Conservation (phyloP, 2,329 filamentous ascomycete genomes). For the Emmonsia crescens region DNA sequence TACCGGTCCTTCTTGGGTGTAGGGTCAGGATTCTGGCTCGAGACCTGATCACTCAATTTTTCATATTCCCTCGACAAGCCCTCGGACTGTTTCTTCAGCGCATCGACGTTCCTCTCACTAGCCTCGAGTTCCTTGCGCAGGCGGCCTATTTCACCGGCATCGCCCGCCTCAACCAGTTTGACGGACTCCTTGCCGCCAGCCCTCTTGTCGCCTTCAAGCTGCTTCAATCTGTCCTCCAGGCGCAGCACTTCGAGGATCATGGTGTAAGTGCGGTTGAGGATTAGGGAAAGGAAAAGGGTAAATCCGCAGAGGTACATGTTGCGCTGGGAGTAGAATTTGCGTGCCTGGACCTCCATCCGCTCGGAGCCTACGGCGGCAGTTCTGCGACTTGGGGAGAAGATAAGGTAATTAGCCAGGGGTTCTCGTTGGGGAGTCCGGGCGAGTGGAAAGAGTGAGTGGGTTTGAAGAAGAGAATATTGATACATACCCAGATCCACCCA, state of each 20-base stretch:
- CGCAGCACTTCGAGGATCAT: slow-evolving; percentile 90
- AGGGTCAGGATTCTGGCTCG: slow-evolving; percentile 25
- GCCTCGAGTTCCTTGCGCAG: slow-evolving; percentile 57
- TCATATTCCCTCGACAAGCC: slow-evolving; percentile 78
- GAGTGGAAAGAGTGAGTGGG: slow-evolving; percentile 9
- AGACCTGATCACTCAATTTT: slow-evolving; percentile 68
- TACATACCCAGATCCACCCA: slow-evolving; percentile 41
- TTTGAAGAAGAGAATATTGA: not conserved
- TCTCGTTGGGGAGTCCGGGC: not conserved
- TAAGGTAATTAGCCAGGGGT: slow-evolving; percentile 7
- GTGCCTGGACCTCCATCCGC: slow-evolving; percentile 94
- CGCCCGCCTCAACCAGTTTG: slow-evolving; percentile 61
- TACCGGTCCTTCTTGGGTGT: slow-evolving; percentile 47
- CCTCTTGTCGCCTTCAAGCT: slow-evolving; percentile 58
- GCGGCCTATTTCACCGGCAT: slow-evolving; percentile 64
- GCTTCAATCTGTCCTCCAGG: slow-evolving; percentile 84
- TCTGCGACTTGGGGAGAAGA: slow-evolving; percentile 31
- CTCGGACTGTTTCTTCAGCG: slow-evolving; percentile 83
- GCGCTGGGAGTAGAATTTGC: slow-evolving; percentile 99
- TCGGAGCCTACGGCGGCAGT: slow-evolving; percentile 74
- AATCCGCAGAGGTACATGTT: slow-evolving; percentile 99
- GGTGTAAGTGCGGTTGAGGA: slow-evolving; percentile 94
- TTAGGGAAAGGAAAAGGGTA: slow-evolving; percentile 95
- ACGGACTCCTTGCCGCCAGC: slow-evolving; percentile 56
- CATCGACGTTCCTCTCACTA: slow-evolving; percentile 75